A percentile compares a stretch with the other conserved stretches of the same genome.
Conservation (phyloP, 2,329 filamentous ascomycete genomes). For the Trichoderma sp. region DNA sequence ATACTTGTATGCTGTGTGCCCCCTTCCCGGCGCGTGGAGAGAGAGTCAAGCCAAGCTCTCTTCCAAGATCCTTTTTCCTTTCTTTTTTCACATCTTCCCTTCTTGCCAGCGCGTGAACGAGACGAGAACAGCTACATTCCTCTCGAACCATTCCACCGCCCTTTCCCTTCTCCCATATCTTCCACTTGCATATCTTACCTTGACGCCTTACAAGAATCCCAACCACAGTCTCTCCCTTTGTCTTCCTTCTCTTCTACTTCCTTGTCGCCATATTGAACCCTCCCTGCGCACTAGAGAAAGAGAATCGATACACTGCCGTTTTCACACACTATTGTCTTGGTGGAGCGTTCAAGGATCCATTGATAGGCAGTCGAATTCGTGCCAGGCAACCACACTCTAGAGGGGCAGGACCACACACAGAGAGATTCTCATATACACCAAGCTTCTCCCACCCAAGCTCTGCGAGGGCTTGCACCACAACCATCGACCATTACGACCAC, state of each 20-base stretch:
- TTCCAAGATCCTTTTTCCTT: neutral
- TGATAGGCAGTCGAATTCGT: constrained; percentile 20
- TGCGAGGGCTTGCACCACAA: constrained; percentile 14
- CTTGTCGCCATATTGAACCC: constrained; percentile 8
- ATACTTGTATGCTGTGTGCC: constrained; percentile 8
- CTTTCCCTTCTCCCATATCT: constrained; percentile 9
- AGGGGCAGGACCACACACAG: neutral
- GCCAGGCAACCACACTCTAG: constrained; percentile 20
- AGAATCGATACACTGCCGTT: neutral
- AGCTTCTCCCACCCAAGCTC: constrained; percentile 21
- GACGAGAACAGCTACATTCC: constrained; percentile 17
- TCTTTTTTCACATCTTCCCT: neutral
- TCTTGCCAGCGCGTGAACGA: neutral
- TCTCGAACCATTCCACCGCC: constrained; percentile 7
- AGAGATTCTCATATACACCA: constrained; percentile 22
- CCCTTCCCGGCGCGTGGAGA: constrained; percentile 2
- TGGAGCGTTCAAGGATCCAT: constrained; percentile 17
- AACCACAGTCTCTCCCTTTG: constrained; percentile 13
- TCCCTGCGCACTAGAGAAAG: constrained; percentile 1
- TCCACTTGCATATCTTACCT: neutral
- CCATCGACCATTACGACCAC: neutral
- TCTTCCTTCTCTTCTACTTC: constrained; percentile 1
- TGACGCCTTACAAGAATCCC: constrained; percentile 8
- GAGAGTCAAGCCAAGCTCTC: neutral
- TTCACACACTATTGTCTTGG: neutral